These are phyloP conservation scores for Pseudogymnoascus sp. DNA, from an alignment of 2,329 filamentous ascomycete genomes.

Conservation along the genomic window DNA sequence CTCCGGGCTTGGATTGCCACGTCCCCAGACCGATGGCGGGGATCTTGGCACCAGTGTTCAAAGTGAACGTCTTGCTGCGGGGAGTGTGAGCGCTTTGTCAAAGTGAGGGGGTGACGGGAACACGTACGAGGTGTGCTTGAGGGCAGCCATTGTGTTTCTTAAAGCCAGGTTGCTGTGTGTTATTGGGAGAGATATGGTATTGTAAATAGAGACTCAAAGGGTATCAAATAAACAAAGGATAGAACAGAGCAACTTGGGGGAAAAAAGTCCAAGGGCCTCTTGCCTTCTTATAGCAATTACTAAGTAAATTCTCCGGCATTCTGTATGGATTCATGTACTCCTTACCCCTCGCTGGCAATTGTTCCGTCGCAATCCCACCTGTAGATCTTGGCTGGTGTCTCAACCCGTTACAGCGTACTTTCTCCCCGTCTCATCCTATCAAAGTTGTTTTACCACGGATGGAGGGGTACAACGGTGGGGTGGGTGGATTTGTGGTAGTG, in stretches of 20 bases:
- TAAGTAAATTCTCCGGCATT: neutral
- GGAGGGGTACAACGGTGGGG: neutral
- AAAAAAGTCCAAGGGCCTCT: neutral
- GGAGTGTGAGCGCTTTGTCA: constrained; percentile 19
- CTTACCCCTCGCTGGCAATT: neutral
- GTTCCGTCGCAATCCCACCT: neutral
- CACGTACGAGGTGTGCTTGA: constrained; percentile 17
- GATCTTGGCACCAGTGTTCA: constrained; percentile 73
- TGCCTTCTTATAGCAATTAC: neutral
- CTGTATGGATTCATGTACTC: neutral
- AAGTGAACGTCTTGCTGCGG: constrained; percentile 50
- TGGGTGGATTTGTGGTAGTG: neutral
- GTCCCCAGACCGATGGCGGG: constrained; percentile 70
- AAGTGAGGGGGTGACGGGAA: constrained; percentile 10
- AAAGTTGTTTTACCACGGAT: neutral
- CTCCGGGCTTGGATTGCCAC: constrained; percentile 63
- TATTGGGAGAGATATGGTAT: neutral
- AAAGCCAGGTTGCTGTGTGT: neutral
- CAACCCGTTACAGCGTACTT: neutral
- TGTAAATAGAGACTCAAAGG: constrained; percentile 2
- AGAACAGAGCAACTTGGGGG: neutral
- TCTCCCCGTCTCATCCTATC: neutral
- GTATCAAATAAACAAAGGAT: constrained; percentile 6
- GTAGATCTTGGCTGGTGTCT: neutral
- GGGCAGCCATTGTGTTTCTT: neutral